Percentiles rank a stretch among this genome's conserved stretches.
Evolutionary conservation across 2,329 filamentous ascomycete genomes (phyloP).

Genomic region (Nannizziopsis arthrosporioides): DNA sequence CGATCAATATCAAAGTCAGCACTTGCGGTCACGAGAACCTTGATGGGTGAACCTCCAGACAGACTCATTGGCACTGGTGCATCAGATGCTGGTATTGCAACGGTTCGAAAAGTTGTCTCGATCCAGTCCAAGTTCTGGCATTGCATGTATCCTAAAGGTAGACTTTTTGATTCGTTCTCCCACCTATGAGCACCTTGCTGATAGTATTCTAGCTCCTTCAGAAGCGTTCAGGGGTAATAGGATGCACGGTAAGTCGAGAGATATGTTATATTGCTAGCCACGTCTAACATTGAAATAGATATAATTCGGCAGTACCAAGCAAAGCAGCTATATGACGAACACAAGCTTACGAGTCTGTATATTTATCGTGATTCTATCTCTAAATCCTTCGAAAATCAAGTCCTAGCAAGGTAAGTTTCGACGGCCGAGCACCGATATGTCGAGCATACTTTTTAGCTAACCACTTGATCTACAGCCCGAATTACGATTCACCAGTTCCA

Average conservation of each 20-base stretch:
- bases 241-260: constrained; percentile 44
- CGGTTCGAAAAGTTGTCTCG: constrained; percentile 46
- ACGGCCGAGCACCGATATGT: background rate
- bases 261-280: background rate
- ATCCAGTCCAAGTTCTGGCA: constrained; percentile 66
- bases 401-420: constrained; percentile 56
- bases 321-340: constrained; percentile 56
- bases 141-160: constrained; percentile 62
- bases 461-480: constrained; percentile 37
- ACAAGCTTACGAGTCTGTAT: constrained; percentile 67
- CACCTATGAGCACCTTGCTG: background rate
- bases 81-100: constrained; percentile 43
- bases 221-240: constrained; percentile 37
- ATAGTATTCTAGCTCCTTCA: constrained; percentile 15
- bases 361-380: constrained; percentile 63
- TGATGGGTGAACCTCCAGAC: constrained; percentile 89
- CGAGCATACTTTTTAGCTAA: background rate
- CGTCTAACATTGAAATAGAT: constrained; percentile 36
- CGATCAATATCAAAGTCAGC: constrained; percentile 85
- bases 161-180: constrained; percentile 12
- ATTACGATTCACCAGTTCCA: constrained; percentile 53
- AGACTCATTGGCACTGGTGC: constrained; percentile 40
- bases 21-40: constrained; percentile 74
- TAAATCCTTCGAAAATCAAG: constrained; percentile 73
- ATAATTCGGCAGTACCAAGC: constrained; percentile 68